These are phyloP conservation scores for Raddia guianensis DNA, from an alignment of 176 grass and related monocot genomes.

Conservation along the genomic window DNA sequence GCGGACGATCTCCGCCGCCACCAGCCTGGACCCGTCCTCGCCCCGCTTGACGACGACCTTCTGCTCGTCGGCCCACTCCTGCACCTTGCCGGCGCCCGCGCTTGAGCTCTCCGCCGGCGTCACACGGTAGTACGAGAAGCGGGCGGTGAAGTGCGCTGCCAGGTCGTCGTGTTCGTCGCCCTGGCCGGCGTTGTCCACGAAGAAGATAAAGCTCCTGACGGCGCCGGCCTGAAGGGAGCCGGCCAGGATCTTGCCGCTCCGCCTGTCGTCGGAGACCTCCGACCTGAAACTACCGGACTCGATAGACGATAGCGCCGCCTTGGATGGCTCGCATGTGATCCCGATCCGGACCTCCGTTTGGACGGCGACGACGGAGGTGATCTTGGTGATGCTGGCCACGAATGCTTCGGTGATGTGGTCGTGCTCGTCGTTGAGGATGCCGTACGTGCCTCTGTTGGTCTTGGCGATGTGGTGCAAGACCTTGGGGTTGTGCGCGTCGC, in stretches of 20 bases:
- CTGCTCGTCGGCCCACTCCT: neutral
- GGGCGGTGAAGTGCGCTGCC: neutral
- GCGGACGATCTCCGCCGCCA: slow-evolving; percentile 14
- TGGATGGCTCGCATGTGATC: neutral
- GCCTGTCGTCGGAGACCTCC: rapidly evolving
- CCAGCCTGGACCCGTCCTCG: neutral
- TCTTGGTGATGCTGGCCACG: neutral
- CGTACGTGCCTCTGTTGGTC: neutral
- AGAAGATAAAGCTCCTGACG: neutral
- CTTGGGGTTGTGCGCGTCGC: neutral
- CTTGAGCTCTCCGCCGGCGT: too few species aligned
- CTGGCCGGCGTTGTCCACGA: neutral
- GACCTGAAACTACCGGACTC: neutral
- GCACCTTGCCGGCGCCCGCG: too few species aligned
- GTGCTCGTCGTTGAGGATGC: slow-evolving; percentile 3
- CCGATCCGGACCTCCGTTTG: neutral
- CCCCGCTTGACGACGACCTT: neutral
- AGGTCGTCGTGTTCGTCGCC: neutral
- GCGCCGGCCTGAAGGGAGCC: neutral
- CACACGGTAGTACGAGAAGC: too few species aligned
- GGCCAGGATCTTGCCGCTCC: neutral
- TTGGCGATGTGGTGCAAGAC: neutral
- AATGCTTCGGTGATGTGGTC: neutral
- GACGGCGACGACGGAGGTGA: neutral
- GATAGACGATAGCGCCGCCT: neutral